phyloP scores from a whole-genome alignment of 2,329 filamentous ascomycete species.

The Diaporthe sp. region DNA sequence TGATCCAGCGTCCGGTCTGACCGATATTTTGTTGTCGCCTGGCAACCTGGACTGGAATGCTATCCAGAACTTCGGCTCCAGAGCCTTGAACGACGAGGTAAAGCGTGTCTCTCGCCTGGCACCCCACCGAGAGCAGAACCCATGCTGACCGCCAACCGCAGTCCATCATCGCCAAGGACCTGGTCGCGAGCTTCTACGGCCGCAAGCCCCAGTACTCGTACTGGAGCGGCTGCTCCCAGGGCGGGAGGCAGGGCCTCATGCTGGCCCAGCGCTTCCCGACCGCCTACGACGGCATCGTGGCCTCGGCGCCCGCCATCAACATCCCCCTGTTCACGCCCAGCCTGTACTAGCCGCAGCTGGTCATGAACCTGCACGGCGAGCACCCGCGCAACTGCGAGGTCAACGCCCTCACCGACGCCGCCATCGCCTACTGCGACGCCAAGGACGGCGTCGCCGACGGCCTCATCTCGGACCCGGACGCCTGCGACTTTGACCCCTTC shows the following conservation, averaged over 20 bases:
- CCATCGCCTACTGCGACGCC: constrained; percentile 61
- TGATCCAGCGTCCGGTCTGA: background rate
- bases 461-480: constrained; percentile 54
- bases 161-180: constrained; percentile 55
- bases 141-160: background rate
- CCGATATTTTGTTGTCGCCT: constrained; percentile 14
- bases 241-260: constrained; percentile 70
- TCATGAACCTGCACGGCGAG: constrained; percentile 45
- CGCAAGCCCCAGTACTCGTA: constrained; percentile 59
- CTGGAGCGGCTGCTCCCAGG: constrained; percentile 71
- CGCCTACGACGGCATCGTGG: constrained; percentile 71
- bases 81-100: constrained; percentile 44
- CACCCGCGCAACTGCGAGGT: constrained; percentile 62
- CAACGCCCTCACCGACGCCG: constrained; percentile 51
- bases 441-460: constrained; percentile 59
- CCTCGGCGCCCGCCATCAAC: constrained; percentile 59
- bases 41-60: constrained; percentile 45
- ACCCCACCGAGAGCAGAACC: background rate
- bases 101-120: too few species aligned
- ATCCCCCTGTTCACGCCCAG: constrained; percentile 56
- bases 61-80: constrained; percentile 45
- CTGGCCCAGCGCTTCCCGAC: constrained; percentile 66
- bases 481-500: constrained; percentile 48
- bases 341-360: constrained; percentile 51
- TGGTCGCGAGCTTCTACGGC: constrained; percentile 60